Base-by-base conservation (phyloP, 495 filamentous ascomycete genomes). In the Niebla homalea region DNA sequence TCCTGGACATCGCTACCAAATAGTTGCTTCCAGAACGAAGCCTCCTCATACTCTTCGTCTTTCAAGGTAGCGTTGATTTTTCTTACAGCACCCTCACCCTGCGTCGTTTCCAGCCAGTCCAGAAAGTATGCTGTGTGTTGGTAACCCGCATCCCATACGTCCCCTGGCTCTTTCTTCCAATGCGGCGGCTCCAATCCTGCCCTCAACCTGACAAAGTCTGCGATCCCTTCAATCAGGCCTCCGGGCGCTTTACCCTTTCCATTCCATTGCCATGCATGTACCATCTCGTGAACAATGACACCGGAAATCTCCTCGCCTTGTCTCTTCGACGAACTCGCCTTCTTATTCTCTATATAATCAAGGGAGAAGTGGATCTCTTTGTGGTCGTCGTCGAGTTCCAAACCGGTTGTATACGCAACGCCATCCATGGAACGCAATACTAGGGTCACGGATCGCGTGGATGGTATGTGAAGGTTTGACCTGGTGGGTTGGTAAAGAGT, bases 341-440 rank as follows among this genome's bases (percentile, higher is more conserved):
- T 65, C 49, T 69, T 62, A 49, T 66, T 61, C 14, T 64, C 54
- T 57, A 97, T 81, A 67, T 95, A 95, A 46, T 75, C 67, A 11
- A 88, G 77, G 4, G 78, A 84, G 68, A 96, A 74, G 67, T 95
- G 87, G 50, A 98, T 95, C 60, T 95, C 88, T 61, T 98, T 97
- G 69, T 96, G 87, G 60, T 93, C 86, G 39, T 75, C 51, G 66
- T 96, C 90, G 6, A 95, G 73, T 36, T 89, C 85, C 14, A 68
- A 77, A 53, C 89, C 87, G 0, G 76, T 85, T 4, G 92, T 98
- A 65, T 94, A 92, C 32, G 92, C 92, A 7, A 97, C 81, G 16
- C 89, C 89, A 39, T 57, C 67, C 73, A 93, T 87, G 46, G 80
- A 68, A 4, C 83, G 79, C 14, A 96, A 73, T 54, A 94, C 71